phyloP scores from a whole-genome alignment of 2,329 filamentous ascomycete species.

The Triangularia setosa region DNA sequence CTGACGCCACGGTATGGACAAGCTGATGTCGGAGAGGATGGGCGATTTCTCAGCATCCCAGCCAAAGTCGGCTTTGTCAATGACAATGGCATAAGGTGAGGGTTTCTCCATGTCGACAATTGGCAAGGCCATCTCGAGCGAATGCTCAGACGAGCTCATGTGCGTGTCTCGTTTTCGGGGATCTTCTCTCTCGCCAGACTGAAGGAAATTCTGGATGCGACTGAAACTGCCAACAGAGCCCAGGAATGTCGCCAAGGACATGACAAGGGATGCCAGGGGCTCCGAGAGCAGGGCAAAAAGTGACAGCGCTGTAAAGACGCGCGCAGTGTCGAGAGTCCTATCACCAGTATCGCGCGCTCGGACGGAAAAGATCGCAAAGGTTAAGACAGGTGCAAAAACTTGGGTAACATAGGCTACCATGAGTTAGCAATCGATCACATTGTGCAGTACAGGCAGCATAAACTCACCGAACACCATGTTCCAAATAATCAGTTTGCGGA shows the following conservation, averaged over 20 bases:
- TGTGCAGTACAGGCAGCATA: background rate
- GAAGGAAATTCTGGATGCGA: conserved; percentile 33
- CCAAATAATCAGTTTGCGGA: conserved; percentile 35
- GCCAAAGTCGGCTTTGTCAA: conserved; percentile 16
- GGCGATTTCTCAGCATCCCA: conserved; percentile 22
- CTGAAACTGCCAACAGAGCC: conserved; percentile 33
- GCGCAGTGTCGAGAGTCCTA: conserved; percentile 29
- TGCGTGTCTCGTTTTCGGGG: background rate
- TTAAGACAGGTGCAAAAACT: conserved; percentile 32
- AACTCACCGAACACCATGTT: conserved; percentile 30
- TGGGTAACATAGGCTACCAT: conserved; percentile 27
- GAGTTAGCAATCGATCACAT: background rate
- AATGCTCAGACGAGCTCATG: background rate
- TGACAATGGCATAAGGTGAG: conserved; percentile 13
- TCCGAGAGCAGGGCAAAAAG: conserved; percentile 33
- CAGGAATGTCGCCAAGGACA: conserved; percentile 33
- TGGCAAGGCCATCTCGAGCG: background rate
- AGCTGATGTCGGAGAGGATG: conserved; percentile 12
- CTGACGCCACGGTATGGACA: conserved; percentile 17
- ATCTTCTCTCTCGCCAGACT: conserved; percentile 27
- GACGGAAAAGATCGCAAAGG: conserved; percentile 34
- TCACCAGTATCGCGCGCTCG: conserved; percentile 28
- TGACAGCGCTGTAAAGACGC: conserved; percentile 36
- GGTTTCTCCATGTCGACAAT: conserved; percentile 8
- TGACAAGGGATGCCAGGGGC: conserved; percentile 33